Conservation (phyloP, 306 rosid species). For the Acacia crassicarpa region DNA sequence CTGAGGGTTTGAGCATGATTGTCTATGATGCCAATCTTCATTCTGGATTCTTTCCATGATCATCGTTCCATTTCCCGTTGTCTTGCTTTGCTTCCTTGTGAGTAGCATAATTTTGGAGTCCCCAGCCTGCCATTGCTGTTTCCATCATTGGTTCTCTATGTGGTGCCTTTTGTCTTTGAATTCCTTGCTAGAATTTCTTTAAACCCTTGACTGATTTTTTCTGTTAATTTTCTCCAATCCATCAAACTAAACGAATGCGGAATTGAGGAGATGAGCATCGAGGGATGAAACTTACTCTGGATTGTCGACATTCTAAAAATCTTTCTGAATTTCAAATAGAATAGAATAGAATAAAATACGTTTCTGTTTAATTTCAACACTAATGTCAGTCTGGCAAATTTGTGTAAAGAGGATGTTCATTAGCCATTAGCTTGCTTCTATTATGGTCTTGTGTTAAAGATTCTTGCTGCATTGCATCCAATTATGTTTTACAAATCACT, state of each 20-base stretch:
- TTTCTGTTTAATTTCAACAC: background rate
- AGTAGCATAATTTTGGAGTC: background rate
- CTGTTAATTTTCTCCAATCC: background rate
- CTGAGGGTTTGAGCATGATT: slow-evolving; percentile 23
- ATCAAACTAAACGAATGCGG: background rate
- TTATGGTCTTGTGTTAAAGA: background rate
- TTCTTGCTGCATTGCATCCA: background rate
- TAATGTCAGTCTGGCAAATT: no score
- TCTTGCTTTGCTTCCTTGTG: slow-evolving; percentile 9
- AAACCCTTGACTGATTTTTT: background rate
- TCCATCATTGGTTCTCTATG: background rate
- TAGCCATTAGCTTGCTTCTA: background rate
- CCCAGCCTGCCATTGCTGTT: background rate
- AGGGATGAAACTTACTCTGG: background rate
- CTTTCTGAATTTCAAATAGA: background rate
- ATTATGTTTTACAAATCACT: background rate
- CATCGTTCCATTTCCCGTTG: background rate
- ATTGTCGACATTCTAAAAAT: background rate
- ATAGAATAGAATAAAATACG: background rate
- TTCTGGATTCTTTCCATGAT: slow-evolving; percentile 14
- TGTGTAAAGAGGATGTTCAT: background rate
- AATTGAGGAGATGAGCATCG: slow-evolving; percentile 8
- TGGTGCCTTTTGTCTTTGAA: background rate
- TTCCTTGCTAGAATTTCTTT: background rate
- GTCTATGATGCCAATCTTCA: slow-evolving; percentile 21